phyloP scores from a whole-genome alignment of 2,329 filamentous ascomycete genomes.

The Emergomyces orientalis region DNA sequence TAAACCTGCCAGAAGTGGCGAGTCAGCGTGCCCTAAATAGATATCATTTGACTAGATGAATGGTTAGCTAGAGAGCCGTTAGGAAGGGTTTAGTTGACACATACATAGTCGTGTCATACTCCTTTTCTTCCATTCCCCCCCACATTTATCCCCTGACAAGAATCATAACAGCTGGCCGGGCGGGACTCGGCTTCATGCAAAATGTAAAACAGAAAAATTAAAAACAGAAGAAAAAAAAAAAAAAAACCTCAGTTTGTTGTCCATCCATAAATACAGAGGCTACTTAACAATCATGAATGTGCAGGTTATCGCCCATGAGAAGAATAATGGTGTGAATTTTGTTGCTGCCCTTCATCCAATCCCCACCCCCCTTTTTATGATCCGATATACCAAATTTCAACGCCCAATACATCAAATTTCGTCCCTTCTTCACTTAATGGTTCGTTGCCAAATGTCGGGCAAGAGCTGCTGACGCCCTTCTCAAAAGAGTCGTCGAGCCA shows the following conservation, averaged over 20 bases:
- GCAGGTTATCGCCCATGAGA: not conserved
- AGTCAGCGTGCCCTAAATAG: not conserved
- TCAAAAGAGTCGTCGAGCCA: slow-evolving; percentile 86
- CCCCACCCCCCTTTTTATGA: slow-evolving; percentile 18
- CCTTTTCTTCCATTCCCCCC: too few species aligned
- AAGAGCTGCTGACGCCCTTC: slow-evolving; percentile 70
- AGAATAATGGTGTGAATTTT: not conserved
- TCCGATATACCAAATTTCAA: slow-evolving; percentile 90
- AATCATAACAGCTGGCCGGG: not conserved
- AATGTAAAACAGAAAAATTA: not conserved
- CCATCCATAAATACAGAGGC: not conserved
- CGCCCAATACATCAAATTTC: slow-evolving; percentile 83
- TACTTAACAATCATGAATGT: not conserved
- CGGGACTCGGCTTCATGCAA: not conserved
- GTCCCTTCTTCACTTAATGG: slow-evolving; percentile 83
- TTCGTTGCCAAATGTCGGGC: slow-evolving; percentile 91
- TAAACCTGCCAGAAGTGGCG: not conserved
- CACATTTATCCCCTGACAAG: not conserved
- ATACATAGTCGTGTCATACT: not conserved
- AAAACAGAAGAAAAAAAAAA: not conserved
- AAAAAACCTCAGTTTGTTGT: not conserved
- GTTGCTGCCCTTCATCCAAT: not conserved
- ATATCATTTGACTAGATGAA: not conserved
- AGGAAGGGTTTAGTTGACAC: not conserved
- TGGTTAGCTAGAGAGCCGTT: not conserved